Conservation (phyloP, 2,329 filamentous ascomycete species). For the Escovopsis weberi region DNA sequence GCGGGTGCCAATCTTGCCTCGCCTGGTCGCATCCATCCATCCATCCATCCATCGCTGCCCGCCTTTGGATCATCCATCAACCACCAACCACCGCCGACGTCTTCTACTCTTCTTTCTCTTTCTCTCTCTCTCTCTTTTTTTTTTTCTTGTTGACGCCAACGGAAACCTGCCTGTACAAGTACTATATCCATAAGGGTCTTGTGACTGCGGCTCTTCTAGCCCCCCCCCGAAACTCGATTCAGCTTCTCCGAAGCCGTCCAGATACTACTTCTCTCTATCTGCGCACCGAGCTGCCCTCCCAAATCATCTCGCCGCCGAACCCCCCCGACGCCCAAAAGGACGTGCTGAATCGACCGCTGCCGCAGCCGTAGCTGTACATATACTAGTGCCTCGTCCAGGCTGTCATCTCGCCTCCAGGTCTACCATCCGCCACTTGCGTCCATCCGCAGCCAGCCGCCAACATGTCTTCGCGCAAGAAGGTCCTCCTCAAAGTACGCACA, state of each 20-base stretch:
- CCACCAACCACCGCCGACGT: conserved; percentile 6
- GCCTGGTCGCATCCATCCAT: background rate
- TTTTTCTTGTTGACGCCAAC: conserved; percentile 1
- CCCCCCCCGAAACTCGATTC: background rate
- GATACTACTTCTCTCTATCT: too few species aligned
- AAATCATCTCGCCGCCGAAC: too few species aligned
- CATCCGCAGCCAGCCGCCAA: conserved; percentile 15
- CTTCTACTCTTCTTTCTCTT: too few species aligned
- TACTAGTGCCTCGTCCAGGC: too few species aligned
- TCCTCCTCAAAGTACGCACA: conserved; percentile 62
- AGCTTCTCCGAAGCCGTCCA: background rate
- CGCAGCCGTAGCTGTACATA: too few species aligned
- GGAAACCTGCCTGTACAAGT: background rate
- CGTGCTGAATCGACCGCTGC: too few species aligned
- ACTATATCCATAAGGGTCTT: background rate
- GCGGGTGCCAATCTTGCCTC: too few species aligned
- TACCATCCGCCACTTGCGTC: background rate
- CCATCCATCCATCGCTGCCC: background rate
- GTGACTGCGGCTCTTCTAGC: conserved; percentile 2
- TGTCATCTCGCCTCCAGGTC: background rate
- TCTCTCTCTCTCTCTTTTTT: too few species aligned
- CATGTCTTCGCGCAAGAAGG: conserved; percentile 80
- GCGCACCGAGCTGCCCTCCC: too few species aligned
- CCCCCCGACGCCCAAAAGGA: too few species aligned
- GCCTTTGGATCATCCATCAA: conserved; percentile 2